Conservation (phyloP, 1,139 yeast species). For the Yamadazyma diddensiae region DNA sequence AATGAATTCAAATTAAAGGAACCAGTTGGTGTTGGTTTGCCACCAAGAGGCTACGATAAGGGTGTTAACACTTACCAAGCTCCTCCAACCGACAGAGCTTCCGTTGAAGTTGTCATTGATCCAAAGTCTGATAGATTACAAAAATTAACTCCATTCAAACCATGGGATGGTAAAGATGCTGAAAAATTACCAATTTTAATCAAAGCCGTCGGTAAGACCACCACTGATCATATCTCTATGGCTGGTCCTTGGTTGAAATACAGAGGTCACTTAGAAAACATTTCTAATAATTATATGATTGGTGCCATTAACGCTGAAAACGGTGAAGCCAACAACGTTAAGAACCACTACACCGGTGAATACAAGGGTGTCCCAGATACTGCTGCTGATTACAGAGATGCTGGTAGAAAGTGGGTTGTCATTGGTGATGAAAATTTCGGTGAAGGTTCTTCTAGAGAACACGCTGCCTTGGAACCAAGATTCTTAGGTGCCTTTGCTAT, state of each 20-base stretch:
- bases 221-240: constrained; percentile 99
- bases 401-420: constrained; percentile 93
- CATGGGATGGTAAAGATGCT: constrained; percentile 97
- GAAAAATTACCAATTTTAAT: constrained; percentile 86
- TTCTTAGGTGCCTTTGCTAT: constrained; percentile 98
- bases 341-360: constrained; percentile 89
- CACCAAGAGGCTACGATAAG: constrained; percentile 86
- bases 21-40: constrained; percentile 93
- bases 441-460: constrained; percentile 99
- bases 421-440: constrained; percentile 99
- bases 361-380: constrained; percentile 96
- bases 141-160: constrained; percentile 48
- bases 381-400: constrained; percentile 91
- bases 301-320: constrained; percentile 98
- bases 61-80: constrained; percentile 98
- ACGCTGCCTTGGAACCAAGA: constrained; percentile 99
- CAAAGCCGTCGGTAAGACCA: constrained; percentile 96
- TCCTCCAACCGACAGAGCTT: constrained; percentile 85
- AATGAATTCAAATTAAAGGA: constrained; percentile 90
- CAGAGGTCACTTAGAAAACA: constrained; percentile 99
- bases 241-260: constrained; percentile 99
- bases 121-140: constrained; percentile 73
- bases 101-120: constrained; percentile 70
- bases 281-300: constrained; percentile 98
- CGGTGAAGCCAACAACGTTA: constrained; percentile 89